phyloP scores from a whole-genome alignment of 441 rosid species.

The Jatropha multifida region DNA sequence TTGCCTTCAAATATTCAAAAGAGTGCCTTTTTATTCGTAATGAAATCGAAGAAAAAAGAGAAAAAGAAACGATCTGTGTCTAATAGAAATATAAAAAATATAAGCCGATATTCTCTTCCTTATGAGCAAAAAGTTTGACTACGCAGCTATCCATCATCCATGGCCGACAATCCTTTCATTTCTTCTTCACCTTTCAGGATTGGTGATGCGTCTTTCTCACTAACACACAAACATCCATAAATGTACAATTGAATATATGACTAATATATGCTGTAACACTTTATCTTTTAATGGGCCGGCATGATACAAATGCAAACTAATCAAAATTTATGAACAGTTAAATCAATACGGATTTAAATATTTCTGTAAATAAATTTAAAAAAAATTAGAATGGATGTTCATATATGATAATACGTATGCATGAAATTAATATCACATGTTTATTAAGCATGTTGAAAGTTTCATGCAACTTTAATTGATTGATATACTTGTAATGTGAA shows the following conservation, averaged over 20 bases:
- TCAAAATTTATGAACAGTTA: no score
- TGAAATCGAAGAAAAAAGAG: background rate
- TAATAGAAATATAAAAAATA: background rate
- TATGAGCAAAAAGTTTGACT: slow-evolving; percentile 20
- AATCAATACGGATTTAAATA: no score
- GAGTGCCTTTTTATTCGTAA: background rate
- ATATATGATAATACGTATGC: no score
- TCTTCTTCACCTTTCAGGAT: slow-evolving; percentile 18
- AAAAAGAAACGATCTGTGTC: background rate
- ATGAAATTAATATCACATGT: no score
- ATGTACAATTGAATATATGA: background rate
- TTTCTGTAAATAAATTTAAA: no score
- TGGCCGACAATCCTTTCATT: slow-evolving; percentile 41
- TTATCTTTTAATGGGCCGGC: no score
- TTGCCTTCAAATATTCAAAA: slow-evolving; percentile 19
- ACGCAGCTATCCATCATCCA: background rate
- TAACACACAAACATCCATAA: background rate
- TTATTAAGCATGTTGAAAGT: no score
- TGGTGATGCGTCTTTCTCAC: slow-evolving; percentile 28
- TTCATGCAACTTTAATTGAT: background rate
- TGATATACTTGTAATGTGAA: background rate
- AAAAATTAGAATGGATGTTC: no score
- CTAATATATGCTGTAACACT: no score
- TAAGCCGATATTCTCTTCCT: slow-evolving; percentile 18
- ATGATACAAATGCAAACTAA: no score